Evolutionary conservation across 2,329 filamentous ascomycete species (phyloP), one percentile per base, ranked within the genome.

Genomic region (Aspergillus fijiensis): DNA sequence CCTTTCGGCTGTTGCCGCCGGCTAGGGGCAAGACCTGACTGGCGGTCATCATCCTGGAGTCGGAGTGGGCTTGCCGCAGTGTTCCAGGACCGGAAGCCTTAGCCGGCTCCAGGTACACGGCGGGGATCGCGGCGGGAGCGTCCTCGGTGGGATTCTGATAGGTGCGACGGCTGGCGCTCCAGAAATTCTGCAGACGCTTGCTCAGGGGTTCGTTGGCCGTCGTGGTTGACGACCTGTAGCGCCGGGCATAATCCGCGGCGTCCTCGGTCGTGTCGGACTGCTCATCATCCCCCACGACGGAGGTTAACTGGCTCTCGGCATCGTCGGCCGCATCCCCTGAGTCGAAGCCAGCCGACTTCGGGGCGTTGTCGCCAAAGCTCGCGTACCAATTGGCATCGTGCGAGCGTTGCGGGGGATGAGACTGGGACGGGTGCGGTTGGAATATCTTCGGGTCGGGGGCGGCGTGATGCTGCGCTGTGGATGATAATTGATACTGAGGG

Each of bases 141-240:
- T 45, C 39, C 16, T 45, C 39, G 16, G 39, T 45, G 14, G 67
- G 55, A 51, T 69, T 67, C 19, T 66, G 58, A 49, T 67, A 58
- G 0, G 64, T 58, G 48, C 66, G 70, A 49, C 70, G 72, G 58
- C 72, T 74, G 25, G 74, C 71, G 47, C 67, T 69, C 73, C 74
- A 77, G 62, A 76, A 78, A 59, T 70, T 73, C 60, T 77, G 74
- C 49, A 74, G 67, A 19, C 72, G 74, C 62, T 71, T 73, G 63
- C 73, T 76, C 49, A 76, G 63, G 11, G 72, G 73, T 55, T 74
- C 72, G 50, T 71, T 72, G n/a, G 39, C 39, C 14, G 39, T 45
- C 39, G 39, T 45, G 39, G 58, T 57, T 19, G 65, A 55, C n/a
- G 53, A 55, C 25, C 68, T 68, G 45, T 69, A 66, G 53, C 69